Evolutionary conservation across 352 stramenopile genomes (phyloP), one percentile per base, ranked within the genome.

Genomic region (Globisporangium yorkense): DNA sequence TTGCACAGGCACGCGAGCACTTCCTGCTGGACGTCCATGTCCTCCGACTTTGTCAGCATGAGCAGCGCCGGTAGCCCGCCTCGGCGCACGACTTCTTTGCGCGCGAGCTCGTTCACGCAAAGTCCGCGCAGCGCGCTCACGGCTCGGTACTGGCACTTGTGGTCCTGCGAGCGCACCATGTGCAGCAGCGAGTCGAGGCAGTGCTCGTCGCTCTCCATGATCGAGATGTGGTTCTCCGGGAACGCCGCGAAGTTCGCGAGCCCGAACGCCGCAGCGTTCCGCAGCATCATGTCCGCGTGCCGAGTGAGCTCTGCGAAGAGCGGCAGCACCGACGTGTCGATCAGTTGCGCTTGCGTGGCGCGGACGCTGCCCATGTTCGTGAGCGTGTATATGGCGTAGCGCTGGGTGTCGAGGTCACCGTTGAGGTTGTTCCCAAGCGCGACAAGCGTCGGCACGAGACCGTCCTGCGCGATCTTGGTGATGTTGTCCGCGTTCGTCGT

Each of bases 1-100:
- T 99, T 99, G 65, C 96, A 99, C n/a, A 99, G 61, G 41, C 89
- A 97, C 39, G 92, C 88, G 8, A 99, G 77, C n/a, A 98, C 92
- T 74, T 99, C 95, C 57, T 97, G 83, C 65, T 98, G 96, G 1
- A 98, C 75, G 51, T 98, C 92, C 65, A 97, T 94, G 66, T 98
- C 89, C 46, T 97, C 80, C 2, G 88, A 96, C 57, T 94, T 86
- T 7, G 95, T 94, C 21, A 98, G 77, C 13, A 71, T 69, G 15
- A 99, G 72, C 47, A 99, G 64, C 39, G 82, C 79, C 10, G 82
- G 83, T n/a, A 98, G 65, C 0, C 82, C 93, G 33, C 91, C 89
- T 40, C 75, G 67, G 2, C 80, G 73, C 24, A 98, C 89, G n/a
- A 99, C 91, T 60, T 94, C 78, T 37, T 88, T 74, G 35, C 95